Conservation (phyloP, 1,139 yeast genomes). For the Sugiyamaella grinbergsii region DNA sequence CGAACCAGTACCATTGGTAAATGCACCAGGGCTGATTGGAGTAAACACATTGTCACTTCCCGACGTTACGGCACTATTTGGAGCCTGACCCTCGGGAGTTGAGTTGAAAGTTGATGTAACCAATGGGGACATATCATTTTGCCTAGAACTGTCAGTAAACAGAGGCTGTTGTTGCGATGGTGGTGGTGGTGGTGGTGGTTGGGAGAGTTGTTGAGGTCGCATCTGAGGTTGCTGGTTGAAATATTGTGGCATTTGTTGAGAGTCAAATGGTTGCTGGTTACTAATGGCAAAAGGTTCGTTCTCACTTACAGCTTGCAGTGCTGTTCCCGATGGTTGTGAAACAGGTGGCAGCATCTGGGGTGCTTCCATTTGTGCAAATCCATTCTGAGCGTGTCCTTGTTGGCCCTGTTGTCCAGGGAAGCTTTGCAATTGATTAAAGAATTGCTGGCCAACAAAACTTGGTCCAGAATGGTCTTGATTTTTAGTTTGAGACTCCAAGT, state of each 20-base stretch:
- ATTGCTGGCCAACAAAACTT: conserved; percentile 23
- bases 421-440: conserved; percentile 31
- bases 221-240: conserved; percentile 9
- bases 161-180: not conserved
- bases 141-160: not conserved
- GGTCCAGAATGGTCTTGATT: conserved; percentile 20
- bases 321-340: not conserved
- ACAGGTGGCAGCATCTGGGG: not conserved
- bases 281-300: not conserved
- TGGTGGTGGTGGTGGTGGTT: conserved; percentile 13
- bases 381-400: conserved; percentile 7
- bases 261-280: not conserved
- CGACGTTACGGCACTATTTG: not conserved
- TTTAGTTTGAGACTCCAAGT: conserved; percentile 27
- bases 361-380: conserved; percentile 4
- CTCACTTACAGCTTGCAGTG: conserved; percentile 2
- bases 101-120: too few relatives aligned
- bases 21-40: conserved; percentile 8
- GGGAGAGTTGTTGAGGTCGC: conserved; percentile 6
- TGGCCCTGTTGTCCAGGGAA: conserved; percentile 28
- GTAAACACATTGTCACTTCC: not conserved
- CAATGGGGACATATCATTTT: too few relatives aligned
- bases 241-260: not conserved
- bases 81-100: too few relatives aligned
- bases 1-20: conserved; percentile 1